Conservation (phyloP, 345 rosid species). For the Syzygium oleosum region DNA sequence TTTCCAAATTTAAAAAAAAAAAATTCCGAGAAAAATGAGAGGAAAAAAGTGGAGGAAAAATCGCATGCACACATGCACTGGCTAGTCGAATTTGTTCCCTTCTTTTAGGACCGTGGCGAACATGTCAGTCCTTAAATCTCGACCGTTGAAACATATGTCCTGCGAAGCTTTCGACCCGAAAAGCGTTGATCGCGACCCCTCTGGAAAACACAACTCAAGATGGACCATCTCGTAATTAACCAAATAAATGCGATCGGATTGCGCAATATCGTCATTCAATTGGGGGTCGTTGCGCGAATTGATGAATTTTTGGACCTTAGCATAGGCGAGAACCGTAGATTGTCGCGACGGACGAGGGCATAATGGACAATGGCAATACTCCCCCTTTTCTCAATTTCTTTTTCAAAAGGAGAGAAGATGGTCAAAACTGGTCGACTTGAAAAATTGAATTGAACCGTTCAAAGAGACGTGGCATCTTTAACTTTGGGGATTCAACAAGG, state of each 20-base stretch:
- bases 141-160: not conserved
- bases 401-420: not conserved
- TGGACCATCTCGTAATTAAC: not conserved
- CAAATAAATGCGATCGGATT: not conserved
- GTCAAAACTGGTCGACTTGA: not conserved
- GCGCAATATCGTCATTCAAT: not conserved
- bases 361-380: not conserved
- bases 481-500: not conserved
- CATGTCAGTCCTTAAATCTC: not conserved
- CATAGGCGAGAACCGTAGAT: not conserved
- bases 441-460: not conserved
- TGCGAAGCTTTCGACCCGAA: not conserved
- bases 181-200: not conserved
- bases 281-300: not conserved
- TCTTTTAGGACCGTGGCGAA: not conserved
- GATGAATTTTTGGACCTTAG: not conserved
- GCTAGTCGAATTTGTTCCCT: not conserved
- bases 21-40: not conserved
- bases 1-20: too few species aligned
- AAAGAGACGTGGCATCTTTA: not conserved
- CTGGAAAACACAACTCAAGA: not conserved
- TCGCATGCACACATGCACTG: not conserved
- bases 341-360: not conserved
- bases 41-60: not conserved
- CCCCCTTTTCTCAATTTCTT: too few species aligned